These are phyloP conservation scores for Fusarium sp. DNA, from an alignment of 2,329 filamentous ascomycete genomes.

Conservation along the genomic window DNA sequence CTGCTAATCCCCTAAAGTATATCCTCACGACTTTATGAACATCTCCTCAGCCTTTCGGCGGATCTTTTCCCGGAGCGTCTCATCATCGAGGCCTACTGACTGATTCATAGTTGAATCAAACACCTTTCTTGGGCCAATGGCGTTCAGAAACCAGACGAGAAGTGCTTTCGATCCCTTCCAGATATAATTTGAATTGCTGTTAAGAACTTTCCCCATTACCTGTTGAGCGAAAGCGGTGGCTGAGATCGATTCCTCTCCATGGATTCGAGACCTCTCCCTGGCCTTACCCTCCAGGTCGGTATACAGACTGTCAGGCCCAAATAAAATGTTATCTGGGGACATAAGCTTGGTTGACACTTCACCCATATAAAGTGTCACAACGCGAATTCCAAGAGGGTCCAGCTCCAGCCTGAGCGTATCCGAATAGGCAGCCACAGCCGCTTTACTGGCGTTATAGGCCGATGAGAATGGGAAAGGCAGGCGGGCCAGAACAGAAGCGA, in stretches of 20 bases:
- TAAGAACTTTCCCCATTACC: not conserved
- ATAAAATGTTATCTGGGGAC: slow-evolving; percentile 20
- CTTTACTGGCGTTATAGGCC: slow-evolving; percentile 20
- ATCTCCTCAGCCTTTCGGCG: too few relatives aligned
- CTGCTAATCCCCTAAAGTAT: too few relatives aligned
- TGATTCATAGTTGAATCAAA: too few relatives aligned
- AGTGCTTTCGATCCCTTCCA: slow-evolving; percentile 20
- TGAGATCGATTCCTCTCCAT: not conserved
- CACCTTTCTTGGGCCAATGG: slow-evolving; percentile 5
- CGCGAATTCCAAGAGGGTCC: not conserved
- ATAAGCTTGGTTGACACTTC: slow-evolving; percentile 21
- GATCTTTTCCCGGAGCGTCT: too few relatives aligned
- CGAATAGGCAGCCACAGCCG: slow-evolving; percentile 13
- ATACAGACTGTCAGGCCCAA: slow-evolving; percentile 1
- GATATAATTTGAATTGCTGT: not conserved
- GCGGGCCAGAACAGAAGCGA: slow-evolving; percentile 13
- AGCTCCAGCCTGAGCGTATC: slow-evolving; percentile 24
- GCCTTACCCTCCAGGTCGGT: not conserved
- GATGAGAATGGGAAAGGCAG: slow-evolving; percentile 12
- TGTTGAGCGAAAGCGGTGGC: slow-evolving; percentile 12
- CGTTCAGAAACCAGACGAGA: slow-evolving; percentile 12
- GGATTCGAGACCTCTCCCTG: not conserved
- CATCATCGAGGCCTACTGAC: too few relatives aligned
- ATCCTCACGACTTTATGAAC: too few relatives aligned
- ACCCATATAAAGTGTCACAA: slow-evolving; percentile 19